A percentile compares a stretch with the other conserved stretches of the same genome.
Evolutionary conservation across 2,329 filamentous ascomycete species (phyloP).

Genomic region (Fusarium aywerte): DNA sequence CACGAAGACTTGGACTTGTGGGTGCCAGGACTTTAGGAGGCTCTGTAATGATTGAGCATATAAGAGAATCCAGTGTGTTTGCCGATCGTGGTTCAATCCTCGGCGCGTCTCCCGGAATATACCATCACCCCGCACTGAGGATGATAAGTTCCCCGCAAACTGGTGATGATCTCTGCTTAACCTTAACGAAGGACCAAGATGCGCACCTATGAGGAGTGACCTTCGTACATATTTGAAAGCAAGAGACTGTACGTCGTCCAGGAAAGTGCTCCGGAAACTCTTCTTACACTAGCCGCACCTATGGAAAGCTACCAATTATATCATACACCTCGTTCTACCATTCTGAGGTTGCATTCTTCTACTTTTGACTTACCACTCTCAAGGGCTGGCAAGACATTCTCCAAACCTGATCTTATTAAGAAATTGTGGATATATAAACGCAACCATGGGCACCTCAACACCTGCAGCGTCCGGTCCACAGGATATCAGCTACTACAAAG

Average conservation of each 20-base stretch:
- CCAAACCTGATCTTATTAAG: background rate
- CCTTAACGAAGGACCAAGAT: background rate
- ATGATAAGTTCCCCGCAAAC: background rate
- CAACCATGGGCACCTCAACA: background rate
- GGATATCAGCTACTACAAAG: background rate
- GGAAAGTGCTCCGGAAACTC: background rate
- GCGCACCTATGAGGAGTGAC: background rate
- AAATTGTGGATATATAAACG: background rate
- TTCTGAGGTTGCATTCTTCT: background rate
- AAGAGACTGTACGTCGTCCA: background rate
- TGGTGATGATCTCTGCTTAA: background rate
- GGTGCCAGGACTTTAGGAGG: no score
- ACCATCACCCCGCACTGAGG: background rate
- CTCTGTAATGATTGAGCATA: no score
- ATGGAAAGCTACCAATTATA: background rate
- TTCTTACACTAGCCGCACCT: background rate
- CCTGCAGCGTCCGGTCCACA: background rate
- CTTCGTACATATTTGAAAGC: no score
- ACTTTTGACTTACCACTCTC: background rate
- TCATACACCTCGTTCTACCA: background rate
- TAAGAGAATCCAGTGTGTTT: background rate
- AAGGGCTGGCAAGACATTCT: background rate
- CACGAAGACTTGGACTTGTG: no score
- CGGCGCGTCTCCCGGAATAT: background rate
- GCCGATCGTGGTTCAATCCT: background rate